These are phyloP conservation scores for Candida xiaguanensis DNA, from an alignment of 805 yeast species.

Conservation along the genomic window DNA sequence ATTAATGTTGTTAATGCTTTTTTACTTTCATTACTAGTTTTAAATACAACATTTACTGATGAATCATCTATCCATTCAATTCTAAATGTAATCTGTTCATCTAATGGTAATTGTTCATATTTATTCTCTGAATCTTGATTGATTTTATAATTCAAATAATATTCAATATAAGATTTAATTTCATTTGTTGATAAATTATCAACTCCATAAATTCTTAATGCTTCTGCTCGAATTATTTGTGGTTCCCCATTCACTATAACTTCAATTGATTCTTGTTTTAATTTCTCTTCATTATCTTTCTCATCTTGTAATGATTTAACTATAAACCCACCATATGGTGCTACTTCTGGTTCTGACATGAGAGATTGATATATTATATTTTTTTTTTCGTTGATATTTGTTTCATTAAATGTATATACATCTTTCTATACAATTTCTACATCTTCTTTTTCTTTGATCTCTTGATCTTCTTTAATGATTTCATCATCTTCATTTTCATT, in stretches of 20 bases:
- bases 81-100: slow-evolving; percentile 33
- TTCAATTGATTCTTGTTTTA: slow-evolving; percentile 30
- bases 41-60: slow-evolving; percentile 53
- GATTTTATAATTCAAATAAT: slow-evolving; percentile 34
- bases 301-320: slow-evolving; percentile 39
- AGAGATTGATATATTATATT: neutral
- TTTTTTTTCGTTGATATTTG: slow-evolving; percentile 5
- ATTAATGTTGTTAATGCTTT: slow-evolving; percentile 36
- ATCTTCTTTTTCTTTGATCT: slow-evolving; percentile 2
- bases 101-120: slow-evolving; percentile 23
- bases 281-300: slow-evolving; percentile 25
- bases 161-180: slow-evolving; percentile 52
- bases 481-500: neutral
- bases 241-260: slow-evolving; percentile 27
- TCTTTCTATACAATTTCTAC: neutral
- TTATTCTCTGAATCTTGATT: slow-evolving; percentile 10
- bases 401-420: neutral
- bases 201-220: slow-evolving; percentile 55
- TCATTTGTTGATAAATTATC: slow-evolving; percentile 60
- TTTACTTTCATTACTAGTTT: slow-evolving; percentile 37
- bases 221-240: slow-evolving; percentile 41
- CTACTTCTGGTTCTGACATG: slow-evolving; percentile 23
- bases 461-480: neutral
- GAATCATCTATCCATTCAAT: slow-evolving; percentile 69
- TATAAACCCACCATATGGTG: slow-evolving; percentile 42